Evolutionary conservation across 202 grass and related monocot species (phyloP).

Genomic region (Zoysia matrella): DNA sequence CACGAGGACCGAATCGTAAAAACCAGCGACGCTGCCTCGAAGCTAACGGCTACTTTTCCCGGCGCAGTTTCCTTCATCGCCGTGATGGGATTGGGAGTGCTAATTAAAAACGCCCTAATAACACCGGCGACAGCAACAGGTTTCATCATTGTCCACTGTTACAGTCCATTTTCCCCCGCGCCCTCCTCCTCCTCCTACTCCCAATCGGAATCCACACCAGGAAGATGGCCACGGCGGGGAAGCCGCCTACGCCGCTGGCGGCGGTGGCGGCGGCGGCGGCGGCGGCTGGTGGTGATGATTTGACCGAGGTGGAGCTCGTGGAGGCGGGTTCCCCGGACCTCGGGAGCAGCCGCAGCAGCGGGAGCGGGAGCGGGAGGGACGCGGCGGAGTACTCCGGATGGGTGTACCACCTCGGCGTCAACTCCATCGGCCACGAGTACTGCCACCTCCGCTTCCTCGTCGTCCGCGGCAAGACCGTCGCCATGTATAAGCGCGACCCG

Average conservation of each 20-base stretch:
- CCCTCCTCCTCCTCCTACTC: too few relatives aligned
- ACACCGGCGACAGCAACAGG: background rate
- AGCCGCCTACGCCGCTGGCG: background rate
- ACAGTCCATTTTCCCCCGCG: too few relatives aligned
- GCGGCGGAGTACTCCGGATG: conserved; percentile 72
- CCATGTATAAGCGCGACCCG: conserved; percentile 96
- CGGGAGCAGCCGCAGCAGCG: conserved; percentile 43
- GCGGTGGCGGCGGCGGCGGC: background rate
- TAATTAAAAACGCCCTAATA: background rate
- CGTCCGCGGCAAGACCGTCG: conserved; percentile 66
- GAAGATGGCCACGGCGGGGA: conserved; percentile 35
- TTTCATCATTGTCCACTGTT: background rate
- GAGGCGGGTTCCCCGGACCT: conserved; percentile 41
- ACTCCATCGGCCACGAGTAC: conserved; percentile 87
- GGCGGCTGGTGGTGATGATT: conserved; percentile 15
- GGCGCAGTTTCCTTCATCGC: background rate
- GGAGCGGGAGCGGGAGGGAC: conserved; percentile 37
- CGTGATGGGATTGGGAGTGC: background rate
- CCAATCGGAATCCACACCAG: background rate
- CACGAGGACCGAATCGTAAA: background rate
- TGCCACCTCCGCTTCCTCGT: conserved; percentile 90
- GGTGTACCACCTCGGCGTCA: conserved; percentile 92
- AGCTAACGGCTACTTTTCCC: conserved; percentile 3
- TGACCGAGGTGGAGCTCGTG: conserved; percentile 40
- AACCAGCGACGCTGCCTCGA: background rate